Evolutionary conservation across 805 yeast species (phyloP).

Genomic region (Candida cerambycidarum): DNA sequence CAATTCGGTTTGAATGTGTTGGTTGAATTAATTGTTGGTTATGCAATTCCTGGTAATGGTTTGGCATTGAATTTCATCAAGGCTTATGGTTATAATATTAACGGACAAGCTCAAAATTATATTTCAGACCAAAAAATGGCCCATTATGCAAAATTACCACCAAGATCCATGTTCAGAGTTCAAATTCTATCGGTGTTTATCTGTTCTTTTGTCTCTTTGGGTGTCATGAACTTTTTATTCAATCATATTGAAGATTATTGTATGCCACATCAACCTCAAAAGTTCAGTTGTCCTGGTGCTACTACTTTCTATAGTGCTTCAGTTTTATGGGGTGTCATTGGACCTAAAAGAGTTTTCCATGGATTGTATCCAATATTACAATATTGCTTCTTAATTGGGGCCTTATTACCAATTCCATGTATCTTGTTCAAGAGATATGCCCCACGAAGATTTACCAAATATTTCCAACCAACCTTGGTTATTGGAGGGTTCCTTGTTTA

Average conservation of each 20-base stretch:
- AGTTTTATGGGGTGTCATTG: slow-evolving; percentile 65
- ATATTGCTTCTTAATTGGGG: slow-evolving; percentile 36
- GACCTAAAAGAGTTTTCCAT: slow-evolving; percentile 39
- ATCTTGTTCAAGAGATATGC: slow-evolving; percentile 21
- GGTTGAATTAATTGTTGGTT: slow-evolving; percentile 37
- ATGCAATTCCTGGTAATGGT: slow-evolving; percentile 38
- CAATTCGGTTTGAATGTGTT: slow-evolving; percentile 35
- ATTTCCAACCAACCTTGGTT: slow-evolving; percentile 35
- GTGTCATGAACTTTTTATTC: slow-evolving; percentile 29
- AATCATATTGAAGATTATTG: slow-evolving; percentile 38
- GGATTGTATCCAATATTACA: slow-evolving; percentile 35
- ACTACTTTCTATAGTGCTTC: slow-evolving; percentile 51
- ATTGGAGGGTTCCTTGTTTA: slow-evolving; percentile 30
- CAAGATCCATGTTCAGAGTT: slow-evolving; percentile 52
- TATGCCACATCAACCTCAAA: slow-evolving; percentile 36
- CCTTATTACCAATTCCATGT: slow-evolving; percentile 25
- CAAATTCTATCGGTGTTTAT: slow-evolving; percentile 28
- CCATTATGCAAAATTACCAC: slow-evolving; percentile 61
- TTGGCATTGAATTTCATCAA: slow-evolving; percentile 48
- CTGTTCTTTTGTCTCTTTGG: slow-evolving; percentile 25
- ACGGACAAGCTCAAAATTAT: slow-evolving; percentile 56
- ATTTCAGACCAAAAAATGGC: slow-evolving; percentile 60
- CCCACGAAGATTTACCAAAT: slow-evolving; percentile 21
- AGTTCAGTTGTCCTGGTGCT: slow-evolving; percentile 40
- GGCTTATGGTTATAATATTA: slow-evolving; percentile 56